Evolutionary conservation across 2,329 filamentous ascomycete genomes (phyloP).

Genomic region (Apiospora koreana): DNA sequence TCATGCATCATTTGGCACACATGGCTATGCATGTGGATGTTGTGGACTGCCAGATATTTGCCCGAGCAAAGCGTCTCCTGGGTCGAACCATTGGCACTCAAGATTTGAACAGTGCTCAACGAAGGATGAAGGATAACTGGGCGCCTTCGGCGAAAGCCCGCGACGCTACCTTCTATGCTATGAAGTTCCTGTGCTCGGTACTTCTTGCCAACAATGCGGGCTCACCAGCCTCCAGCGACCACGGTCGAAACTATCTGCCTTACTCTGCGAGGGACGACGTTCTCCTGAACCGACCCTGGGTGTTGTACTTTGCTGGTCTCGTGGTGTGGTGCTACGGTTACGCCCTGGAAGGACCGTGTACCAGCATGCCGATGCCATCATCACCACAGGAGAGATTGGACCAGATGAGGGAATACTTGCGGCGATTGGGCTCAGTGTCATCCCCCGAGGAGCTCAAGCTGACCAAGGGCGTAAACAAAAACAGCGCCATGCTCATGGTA

Average conservation of each 20-base stretch:
- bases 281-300: conserved; percentile 90
- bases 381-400: conserved; percentile 66
- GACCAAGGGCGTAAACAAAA: conserved; percentile 77
- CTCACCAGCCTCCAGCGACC: conserved; percentile 39
- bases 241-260: conserved; percentile 41
- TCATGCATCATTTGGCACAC: conserved; percentile 90
- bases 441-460: conserved; percentile 77
- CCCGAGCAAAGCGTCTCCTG: conserved; percentile 79
- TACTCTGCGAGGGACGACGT: conserved; percentile 89
- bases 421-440: conserved; percentile 68
- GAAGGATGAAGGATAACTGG: conserved; percentile 87
- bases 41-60: conserved; percentile 96
- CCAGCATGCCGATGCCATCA: conserved; percentile 50
- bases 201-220: conserved; percentile 61
- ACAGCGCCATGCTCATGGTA: conserved; percentile 78
- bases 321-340: conserved; percentile 96
- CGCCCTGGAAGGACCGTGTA: conserved; percentile 79
- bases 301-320: conserved; percentile 87
- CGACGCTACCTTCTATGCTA: conserved; percentile 88
- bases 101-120: conserved; percentile 77
- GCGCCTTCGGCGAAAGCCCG: conserved; percentile 84
- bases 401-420: conserved; percentile 80
- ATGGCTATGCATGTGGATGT: conserved; percentile 99
- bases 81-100: conserved; percentile 81
- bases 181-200: conserved; percentile 86